A percentile compares a stretch with the other conserved stretches of the same genome.
Conservation (phyloP, 2,329 filamentous ascomycete species). For the Pseudocercospora pini-densiflorae region DNA sequence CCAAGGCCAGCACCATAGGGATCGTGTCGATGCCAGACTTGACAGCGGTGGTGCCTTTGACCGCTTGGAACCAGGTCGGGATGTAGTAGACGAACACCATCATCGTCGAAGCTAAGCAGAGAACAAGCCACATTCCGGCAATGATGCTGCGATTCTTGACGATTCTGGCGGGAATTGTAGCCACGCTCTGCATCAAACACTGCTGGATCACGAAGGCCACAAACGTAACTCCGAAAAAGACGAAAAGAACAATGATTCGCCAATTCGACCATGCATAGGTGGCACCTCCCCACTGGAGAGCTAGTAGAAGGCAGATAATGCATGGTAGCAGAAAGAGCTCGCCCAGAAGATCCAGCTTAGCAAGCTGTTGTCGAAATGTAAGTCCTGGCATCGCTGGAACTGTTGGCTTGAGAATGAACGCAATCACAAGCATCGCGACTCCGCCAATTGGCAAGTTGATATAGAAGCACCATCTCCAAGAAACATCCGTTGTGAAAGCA, state of each 20-base stretch:
- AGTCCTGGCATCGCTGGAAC: constrained; percentile 24
- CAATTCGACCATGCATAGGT: constrained; percentile 47
- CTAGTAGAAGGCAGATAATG: constrained; percentile 52
- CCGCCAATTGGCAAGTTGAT: constrained; percentile 53
- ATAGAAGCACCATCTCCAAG: constrained; percentile 42
- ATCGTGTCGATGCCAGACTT: constrained; percentile 54
- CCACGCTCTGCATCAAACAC: constrained; percentile 46
- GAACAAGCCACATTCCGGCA: constrained; percentile 45
- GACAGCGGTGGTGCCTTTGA: constrained; percentile 50
- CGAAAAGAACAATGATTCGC: constrained; percentile 50
- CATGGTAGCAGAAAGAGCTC: constrained; percentile 44
- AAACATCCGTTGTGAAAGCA: constrained; percentile 47
- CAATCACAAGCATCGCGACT: constrained; percentile 42
- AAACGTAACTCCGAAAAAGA: constrained; percentile 45
- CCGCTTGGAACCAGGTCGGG: constrained; percentile 54
- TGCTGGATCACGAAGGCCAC: constrained; percentile 48
- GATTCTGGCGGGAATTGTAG: constrained; percentile 50
- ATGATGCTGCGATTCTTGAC: constrained; percentile 49
- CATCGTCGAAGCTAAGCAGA: constrained; percentile 48
- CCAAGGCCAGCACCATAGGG: constrained; percentile 49
- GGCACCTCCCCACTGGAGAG: constrained; percentile 55
- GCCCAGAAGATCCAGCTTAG: constrained; percentile 53
- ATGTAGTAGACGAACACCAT: constrained; percentile 52
- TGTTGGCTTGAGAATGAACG: constrained; percentile 45
- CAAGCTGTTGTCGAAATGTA: constrained; percentile 43